These are phyloP conservation scores for Populus davidiana DNA, from an alignment of 345 rosid species.

Conservation along the genomic window DNA sequence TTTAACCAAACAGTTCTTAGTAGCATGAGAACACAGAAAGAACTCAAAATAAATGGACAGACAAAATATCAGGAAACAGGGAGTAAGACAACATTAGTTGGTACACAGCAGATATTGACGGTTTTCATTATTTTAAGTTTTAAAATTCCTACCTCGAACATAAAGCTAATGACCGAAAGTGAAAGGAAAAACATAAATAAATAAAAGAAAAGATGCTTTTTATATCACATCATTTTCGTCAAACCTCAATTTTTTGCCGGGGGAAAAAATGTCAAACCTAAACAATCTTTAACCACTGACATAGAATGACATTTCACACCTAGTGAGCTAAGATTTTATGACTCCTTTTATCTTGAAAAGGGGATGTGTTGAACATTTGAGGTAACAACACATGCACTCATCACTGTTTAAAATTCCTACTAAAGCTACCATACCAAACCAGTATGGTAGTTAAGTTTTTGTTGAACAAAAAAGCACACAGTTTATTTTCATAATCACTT, in stretches of 20 bases:
- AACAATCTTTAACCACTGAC: not conserved
- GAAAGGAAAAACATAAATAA: not conserved
- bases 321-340: not conserved
- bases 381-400: not conserved
- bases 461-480: not conserved
- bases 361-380: no score
- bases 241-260: not conserved
- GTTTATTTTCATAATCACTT: not conserved
- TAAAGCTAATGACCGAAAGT: not conserved
- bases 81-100: not conserved
- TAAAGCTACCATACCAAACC: not conserved
- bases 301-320: not conserved
- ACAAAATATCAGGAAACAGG: not conserved
- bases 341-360: not conserved
- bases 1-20: not conserved
- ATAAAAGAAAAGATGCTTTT: not conserved
- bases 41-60: not conserved
- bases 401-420: not conserved
- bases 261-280: not conserved
- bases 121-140: not conserved
- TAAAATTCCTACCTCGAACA: not conserved
- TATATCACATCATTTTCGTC: not conserved
- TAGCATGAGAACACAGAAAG: not conserved
- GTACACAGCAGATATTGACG: not conserved
- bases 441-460: not conserved